Evolutionary conservation across 2,329 filamentous ascomycete genomes (phyloP).

Genomic region (Xenoacremonium recifei): DNA sequence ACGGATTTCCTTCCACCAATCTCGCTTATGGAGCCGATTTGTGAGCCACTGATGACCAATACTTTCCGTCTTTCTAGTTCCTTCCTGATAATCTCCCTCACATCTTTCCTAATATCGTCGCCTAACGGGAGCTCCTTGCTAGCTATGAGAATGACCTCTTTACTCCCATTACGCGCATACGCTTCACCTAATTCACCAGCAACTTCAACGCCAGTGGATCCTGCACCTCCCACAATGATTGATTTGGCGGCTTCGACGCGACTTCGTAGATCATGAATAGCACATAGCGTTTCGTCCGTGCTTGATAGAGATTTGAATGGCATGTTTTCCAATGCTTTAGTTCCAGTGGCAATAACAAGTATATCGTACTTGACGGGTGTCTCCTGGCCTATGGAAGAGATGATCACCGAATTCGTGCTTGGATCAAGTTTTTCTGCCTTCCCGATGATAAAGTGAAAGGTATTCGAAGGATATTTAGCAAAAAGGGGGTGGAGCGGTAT

Average conservation of each 20-base stretch:
- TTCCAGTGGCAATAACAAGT: constrained; percentile 3
- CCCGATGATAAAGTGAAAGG: constrained; percentile 3
- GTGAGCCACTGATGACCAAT: background rate
- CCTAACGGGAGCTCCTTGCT: background rate
- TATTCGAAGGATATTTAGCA: background rate
- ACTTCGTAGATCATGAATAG: background rate
- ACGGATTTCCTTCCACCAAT: background rate
- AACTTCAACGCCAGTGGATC: constrained; percentile 4
- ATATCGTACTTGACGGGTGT: constrained; percentile 2
- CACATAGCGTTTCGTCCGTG: background rate
- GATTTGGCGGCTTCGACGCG: background rate
- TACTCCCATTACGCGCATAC: constrained; percentile 16
- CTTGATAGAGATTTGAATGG: constrained; percentile 2
- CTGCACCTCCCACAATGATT: constrained; percentile 5
- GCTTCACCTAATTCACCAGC: constrained; percentile 25
- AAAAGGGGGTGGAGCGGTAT: background rate
- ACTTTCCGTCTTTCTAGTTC: constrained; percentile 1
- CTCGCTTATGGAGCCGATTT: background rate
- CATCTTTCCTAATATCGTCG: background rate
- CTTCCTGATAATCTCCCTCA: background rate
- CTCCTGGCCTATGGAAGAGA: background rate
- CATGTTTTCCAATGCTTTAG: background rate
- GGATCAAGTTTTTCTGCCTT: constrained; percentile 1
- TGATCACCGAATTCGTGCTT: background rate
- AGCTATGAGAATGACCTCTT: constrained; percentile 16